These are phyloP conservation scores for Lentinus brumalis DNA, from an alignment of 768 basidiomycete genomes.

Conservation along the genomic window DNA sequence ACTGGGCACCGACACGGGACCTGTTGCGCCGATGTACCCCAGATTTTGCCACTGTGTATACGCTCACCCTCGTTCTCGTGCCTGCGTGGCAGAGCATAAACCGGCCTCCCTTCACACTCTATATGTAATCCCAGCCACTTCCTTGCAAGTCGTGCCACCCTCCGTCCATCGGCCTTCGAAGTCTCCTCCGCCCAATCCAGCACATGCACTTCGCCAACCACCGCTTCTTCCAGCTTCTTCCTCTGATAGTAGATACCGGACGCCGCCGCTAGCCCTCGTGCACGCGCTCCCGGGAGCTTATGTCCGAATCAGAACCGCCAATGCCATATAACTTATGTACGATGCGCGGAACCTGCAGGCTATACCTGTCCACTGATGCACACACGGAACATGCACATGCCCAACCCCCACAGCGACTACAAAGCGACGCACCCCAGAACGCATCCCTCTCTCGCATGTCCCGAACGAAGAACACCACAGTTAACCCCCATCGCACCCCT, in stretches of 20 bases:
- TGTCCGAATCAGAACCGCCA: neutral
- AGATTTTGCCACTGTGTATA: slow-evolving; percentile 6
- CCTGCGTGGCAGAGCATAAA: slow-evolving; percentile 3
- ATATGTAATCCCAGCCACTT: neutral
- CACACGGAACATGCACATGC: neutral
- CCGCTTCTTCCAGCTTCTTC: too few relatives aligned
- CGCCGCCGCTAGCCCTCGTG: neutral
- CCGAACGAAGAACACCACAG: neutral
- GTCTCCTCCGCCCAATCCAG: neutral
- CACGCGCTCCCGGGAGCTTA: neutral
- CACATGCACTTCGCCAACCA: too few relatives aligned
- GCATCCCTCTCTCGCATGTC: neutral
- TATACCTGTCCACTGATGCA: neutral
- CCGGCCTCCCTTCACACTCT: slow-evolving; percentile 16
- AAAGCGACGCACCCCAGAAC: neutral
- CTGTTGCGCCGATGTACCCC: slow-evolving; percentile 13
- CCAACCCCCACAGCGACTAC: too few relatives aligned
- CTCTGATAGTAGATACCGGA: neutral
- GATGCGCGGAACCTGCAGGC: neutral
- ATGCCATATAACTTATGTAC: slow-evolving; percentile 1
- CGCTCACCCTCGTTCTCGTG: neutral
- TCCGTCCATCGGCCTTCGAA: slow-evolving; percentile 8
- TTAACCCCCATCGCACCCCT: neutral
- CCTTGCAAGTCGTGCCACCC: slow-evolving; percentile 7
- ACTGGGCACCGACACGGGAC: slow-evolving; percentile 6